These are phyloP conservation scores for Nannochloropsis salina DNA, from an alignment of 108 stramenopile genomes.

Conservation along the genomic window DNA sequence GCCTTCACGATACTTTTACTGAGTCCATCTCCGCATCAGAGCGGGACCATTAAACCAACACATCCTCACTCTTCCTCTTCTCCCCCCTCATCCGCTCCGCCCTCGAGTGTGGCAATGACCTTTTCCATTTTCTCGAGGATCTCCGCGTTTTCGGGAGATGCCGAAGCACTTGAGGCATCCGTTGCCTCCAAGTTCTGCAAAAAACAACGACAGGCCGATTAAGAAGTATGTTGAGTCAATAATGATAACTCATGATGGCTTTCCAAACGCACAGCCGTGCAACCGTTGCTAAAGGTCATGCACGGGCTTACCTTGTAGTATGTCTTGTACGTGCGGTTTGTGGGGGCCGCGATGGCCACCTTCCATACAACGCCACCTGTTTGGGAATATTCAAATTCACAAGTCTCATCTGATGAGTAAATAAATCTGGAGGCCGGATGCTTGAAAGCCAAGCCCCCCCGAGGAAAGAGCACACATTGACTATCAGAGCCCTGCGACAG, in stretches of 20 bases:
- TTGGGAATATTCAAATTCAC: too few relatives aligned
- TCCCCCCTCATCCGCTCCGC: background rate
- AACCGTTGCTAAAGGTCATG: too few relatives aligned
- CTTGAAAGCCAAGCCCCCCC: too few relatives aligned
- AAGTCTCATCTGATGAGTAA: too few relatives aligned
- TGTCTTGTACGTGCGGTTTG: background rate
- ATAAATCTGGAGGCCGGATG: too few relatives aligned
- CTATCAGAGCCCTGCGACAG: too few relatives aligned
- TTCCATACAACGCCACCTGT: conserved; percentile 2
- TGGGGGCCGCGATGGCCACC: conserved; percentile 3
- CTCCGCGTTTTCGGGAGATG: background rate
- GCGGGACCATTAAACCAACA: too few relatives aligned
- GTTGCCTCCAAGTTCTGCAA: background rate
- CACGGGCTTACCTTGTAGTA: background rate
- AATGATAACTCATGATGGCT: background rate
- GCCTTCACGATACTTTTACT: too few relatives aligned
- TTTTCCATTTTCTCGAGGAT: background rate
- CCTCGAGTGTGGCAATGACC: background rate
- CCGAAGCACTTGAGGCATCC: background rate
- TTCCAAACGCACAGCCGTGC: too few relatives aligned
- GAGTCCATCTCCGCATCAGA: too few relatives aligned
- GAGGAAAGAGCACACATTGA: too few relatives aligned
- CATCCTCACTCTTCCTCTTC: conserved; percentile 5
- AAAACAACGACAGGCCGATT: background rate
- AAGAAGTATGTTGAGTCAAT: background rate